A percentile compares a stretch with the other conserved stretches of the same genome.
Evolutionary conservation across 805 yeast species (phyloP).

Genomic region (Ogataea trehalophila): DNA sequence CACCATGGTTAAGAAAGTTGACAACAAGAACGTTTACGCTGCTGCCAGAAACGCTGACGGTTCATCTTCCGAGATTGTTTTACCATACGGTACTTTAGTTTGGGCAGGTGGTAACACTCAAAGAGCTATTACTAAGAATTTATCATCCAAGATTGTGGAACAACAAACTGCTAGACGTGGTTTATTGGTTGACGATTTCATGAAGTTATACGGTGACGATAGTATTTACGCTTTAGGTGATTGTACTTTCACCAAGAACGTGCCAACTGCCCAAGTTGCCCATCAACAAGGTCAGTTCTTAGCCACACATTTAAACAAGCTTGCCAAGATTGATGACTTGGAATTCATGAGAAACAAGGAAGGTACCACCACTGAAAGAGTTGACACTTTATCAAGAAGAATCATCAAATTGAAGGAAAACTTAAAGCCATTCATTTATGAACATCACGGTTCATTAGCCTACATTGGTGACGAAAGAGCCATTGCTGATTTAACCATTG

Average conservation of each 20-base stretch:
- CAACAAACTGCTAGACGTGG: slow-evolving; percentile 90
- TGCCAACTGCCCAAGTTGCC: slow-evolving; percentile 98
- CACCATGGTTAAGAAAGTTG: slow-evolving; percentile 86
- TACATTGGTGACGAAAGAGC: slow-evolving; percentile 93
- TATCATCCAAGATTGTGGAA: slow-evolving; percentile 65
- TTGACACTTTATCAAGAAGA: slow-evolving; percentile 35
- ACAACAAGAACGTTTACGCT: slow-evolving; percentile 64
- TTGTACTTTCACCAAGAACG: slow-evolving; percentile 85
- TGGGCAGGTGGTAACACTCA: slow-evolving; percentile 99
- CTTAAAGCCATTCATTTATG: slow-evolving; percentile 65
- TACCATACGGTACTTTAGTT: slow-evolving; percentile 89
- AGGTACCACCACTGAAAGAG: slow-evolving; percentile 34
- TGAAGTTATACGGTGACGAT: slow-evolving; percentile 80
- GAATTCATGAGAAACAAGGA: slow-evolving; percentile 39
- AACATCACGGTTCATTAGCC: slow-evolving; percentile 90
- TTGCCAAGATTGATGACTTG: slow-evolving; percentile 56
- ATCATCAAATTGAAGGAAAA: slow-evolving; percentile 36
- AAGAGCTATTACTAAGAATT: slow-evolving; percentile 63
- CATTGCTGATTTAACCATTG: slow-evolving; percentile 83
- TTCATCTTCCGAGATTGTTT: slow-evolving; percentile 44
- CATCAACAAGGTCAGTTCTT: slow-evolving; percentile 87
- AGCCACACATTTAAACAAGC: slow-evolving; percentile 63
- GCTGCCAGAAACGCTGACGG: slow-evolving; percentile 66
- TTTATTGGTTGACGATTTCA: slow-evolving; percentile 73
- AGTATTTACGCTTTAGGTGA: slow-evolving; percentile 86